Percentiles rank a stretch among this genome's conserved stretches.
Evolutionary conservation across 2,329 filamentous ascomycete species (phyloP).

Genomic region (Claviceps arundinis): DNA sequence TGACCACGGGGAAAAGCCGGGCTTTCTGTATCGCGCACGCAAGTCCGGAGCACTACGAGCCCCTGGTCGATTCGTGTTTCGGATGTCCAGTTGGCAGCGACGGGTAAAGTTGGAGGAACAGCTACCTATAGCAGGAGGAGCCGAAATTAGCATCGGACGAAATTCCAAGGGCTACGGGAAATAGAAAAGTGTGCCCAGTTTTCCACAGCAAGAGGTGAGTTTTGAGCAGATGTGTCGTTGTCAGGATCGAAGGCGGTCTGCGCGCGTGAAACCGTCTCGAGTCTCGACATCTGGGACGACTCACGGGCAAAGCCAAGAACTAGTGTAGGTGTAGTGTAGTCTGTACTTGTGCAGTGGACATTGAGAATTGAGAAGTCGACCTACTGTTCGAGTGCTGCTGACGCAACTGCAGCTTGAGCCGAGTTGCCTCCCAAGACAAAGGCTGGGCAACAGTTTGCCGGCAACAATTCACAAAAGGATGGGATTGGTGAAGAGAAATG

Average conservation of each 20-base stretch:
- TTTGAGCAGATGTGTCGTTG: background rate
- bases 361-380: background rate
- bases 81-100: constrained; percentile 1
- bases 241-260: background rate
- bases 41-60: background rate
- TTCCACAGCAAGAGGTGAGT: background rate
- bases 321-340: background rate
- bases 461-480: background rate
- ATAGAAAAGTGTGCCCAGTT: background rate
- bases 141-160: background rate
- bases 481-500: background rate
- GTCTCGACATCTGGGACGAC: background rate
- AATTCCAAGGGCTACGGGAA: background rate
- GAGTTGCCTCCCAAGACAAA: background rate
- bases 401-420: background rate
- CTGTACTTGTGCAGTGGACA: background rate
- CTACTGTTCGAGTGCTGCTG: background rate
- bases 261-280: no score
- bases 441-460: background rate
- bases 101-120: background rate
- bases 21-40: background rate
- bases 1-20: background rate
- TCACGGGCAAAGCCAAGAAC: background rate
- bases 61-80: constrained; percentile 4
- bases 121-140: background rate